A percentile compares a stretch with the other conserved stretches of the same genome.
phyloP scores from a whole-genome alignment of 2,329 filamentous ascomycete genomes.

The Aspergillus phoenicis region DNA sequence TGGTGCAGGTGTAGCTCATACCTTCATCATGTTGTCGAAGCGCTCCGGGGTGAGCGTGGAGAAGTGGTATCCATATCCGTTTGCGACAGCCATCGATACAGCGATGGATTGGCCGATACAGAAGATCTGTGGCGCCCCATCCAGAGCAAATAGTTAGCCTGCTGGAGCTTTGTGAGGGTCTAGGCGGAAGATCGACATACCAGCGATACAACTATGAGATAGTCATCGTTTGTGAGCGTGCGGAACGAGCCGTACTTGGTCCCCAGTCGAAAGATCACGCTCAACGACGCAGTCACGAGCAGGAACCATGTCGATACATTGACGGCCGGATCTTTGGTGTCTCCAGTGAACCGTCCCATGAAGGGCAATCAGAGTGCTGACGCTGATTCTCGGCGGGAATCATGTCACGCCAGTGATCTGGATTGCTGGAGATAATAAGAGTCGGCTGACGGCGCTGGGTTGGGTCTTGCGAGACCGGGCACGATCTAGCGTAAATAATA shows the following conservation, averaged over 20 bases:
- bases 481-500: conserved; percentile 1
- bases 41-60: conserved; percentile 14
- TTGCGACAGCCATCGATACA: conserved; percentile 24
- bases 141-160: not conserved
- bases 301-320: conserved; percentile 27
- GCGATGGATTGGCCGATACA: conserved; percentile 21
- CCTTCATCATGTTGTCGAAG: conserved; percentile 26
- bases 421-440: not conserved
- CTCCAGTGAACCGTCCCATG: conserved; percentile 24
- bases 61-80: conserved; percentile 27
- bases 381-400: not conserved
- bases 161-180: not conserved
- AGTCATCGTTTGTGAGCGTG: conserved; percentile 24
- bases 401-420: not conserved
- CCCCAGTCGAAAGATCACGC: conserved; percentile 25
- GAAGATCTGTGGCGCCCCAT: conserved; percentile 11
- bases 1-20: conserved; percentile 16
- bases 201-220: conserved; percentile 23
- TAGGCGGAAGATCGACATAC: conserved; percentile 7
- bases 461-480: not conserved
- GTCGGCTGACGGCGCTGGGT: not conserved
- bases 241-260: conserved; percentile 27
- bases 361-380: not conserved
- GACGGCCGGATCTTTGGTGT: conserved; percentile 26
- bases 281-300: conserved; percentile 23